Base-by-base conservation (phyloP, 2,329 filamentous ascomycete species). In the Fusarium lateritium region DNA sequence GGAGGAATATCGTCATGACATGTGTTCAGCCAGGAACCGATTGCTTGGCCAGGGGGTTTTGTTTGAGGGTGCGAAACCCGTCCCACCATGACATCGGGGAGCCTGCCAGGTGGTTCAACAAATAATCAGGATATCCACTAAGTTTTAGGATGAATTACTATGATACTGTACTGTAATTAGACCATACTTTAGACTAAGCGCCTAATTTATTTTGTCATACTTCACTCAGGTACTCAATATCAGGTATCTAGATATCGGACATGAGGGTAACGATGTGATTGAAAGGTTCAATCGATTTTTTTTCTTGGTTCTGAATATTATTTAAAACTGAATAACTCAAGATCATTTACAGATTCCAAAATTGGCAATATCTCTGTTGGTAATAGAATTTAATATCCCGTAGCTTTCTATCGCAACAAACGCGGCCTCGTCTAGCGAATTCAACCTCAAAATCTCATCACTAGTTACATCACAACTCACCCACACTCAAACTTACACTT, bases 11-110 rank as follows among this genome's bases (percentile, higher is more conserved):
- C 28, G 28, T 58, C 42, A 56, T 56, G 60, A 44, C 64, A 67
- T 69, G 50, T 56, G 55, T 57, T 39, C 31, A 39, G n/a, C 53
- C 61, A 60, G 62, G 69, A 69, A 64, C 55, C 43, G 52, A 64
- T 39, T 33, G 31, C 43, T 66, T 59, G 61, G 46, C 56, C 50
- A 54, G 45, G 51, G 36, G 42, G 61, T 34, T 6, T 38, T 45
- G 34, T 31, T 42, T 40, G 59, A 39, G 58, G 46, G 13, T 31
- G 39, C 31, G 17, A 33, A 49, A 38, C 49, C 36, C 64, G 47
- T 71, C 47, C 58, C 53, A 53, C 38, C 46, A 66, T 62, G 55
- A 42, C 55, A 62, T 64, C 26, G 7, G 24, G 6, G 7, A 24
- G 24, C 19, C 19, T 19, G 19, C 19, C 19, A 19, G 19, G 65